Percentiles rank a stretch among this genome's conserved stretches.
Evolutionary conservation across 2,329 filamentous ascomycete species (phyloP).

Genomic region (Venturia effusa): DNA sequence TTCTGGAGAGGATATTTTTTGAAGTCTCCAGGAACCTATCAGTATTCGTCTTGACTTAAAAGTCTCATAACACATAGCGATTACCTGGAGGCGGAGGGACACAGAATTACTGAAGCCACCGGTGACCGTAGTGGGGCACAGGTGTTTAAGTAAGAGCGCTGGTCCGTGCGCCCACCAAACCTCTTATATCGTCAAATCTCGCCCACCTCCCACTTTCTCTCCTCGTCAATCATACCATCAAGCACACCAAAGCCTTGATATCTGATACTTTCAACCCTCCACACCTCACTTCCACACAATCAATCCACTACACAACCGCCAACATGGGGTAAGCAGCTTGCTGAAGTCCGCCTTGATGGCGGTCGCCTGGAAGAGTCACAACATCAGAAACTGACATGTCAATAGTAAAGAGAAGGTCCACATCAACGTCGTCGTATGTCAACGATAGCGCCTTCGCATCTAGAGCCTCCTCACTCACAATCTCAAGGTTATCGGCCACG

Average conservation of each 20-base stretch:
- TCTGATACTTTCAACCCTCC: neutral
- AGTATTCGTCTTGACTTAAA: too few species aligned
- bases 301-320: neutral
- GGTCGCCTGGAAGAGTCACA: neutral
- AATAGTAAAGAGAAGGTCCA: slow-evolving; percentile 89
- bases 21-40: too few species aligned
- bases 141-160: too few species aligned
- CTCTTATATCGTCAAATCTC: neutral
- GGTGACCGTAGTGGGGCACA: too few species aligned
- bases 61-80: too few species aligned
- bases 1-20: too few species aligned
- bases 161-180: neutral
- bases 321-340: slow-evolving; percentile 9
- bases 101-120: too few species aligned
- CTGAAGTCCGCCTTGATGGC: neutral
- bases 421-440: slow-evolving; percentile 65
- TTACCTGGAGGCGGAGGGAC: too few species aligned
- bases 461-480: neutral
- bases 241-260: neutral
- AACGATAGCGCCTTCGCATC: neutral
- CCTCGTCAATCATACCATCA: neutral
- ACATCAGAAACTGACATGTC: slow-evolving; percentile 5
- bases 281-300: neutral
- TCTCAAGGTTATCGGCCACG: slow-evolving; percentile 76
- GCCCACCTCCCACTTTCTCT: neutral